Conservation (phyloP, 2,329 filamentous ascomycete species). For the Diaporthe humulicola region DNA sequence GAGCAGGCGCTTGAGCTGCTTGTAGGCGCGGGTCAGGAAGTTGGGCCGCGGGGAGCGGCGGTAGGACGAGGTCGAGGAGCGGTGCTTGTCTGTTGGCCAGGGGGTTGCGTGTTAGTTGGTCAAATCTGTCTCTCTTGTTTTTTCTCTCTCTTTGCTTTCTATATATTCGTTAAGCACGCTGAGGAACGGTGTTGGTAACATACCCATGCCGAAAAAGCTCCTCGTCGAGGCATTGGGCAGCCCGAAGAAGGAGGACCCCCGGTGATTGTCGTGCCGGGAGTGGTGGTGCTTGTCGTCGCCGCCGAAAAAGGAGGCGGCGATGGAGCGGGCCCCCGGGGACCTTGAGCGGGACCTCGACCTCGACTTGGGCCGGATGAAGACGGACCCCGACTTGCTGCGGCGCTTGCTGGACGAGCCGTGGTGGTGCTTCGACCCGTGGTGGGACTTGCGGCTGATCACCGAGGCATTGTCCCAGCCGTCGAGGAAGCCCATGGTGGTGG, state of each 20-base stretch:
- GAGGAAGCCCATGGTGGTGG: slow-evolving; percentile 50
- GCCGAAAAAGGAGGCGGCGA: slow-evolving; percentile 61
- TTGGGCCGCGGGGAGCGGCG: slow-evolving; percentile 85
- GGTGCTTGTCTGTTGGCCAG: slow-evolving; percentile 50
- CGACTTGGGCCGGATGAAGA: slow-evolving; percentile 43
- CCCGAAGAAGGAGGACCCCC: slow-evolving; percentile 62
- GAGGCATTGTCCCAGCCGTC: slow-evolving; percentile 49
- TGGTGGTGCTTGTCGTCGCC: slow-evolving; percentile 47
- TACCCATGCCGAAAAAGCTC: slow-evolving; percentile 62
- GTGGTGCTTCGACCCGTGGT: slow-evolving; percentile 41
- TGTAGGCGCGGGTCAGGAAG: slow-evolving; percentile 81
- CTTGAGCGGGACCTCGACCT: slow-evolving; percentile 55
- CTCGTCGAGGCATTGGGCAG: slow-evolving; percentile 59
- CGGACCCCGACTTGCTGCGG: slow-evolving; percentile 42
- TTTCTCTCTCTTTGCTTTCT: slow-evolving; percentile 42
- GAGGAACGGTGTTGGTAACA: slow-evolving; percentile 35
- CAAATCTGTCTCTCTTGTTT: not conserved
- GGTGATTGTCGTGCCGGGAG: slow-evolving; percentile 53
- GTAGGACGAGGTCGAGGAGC: slow-evolving; percentile 69
- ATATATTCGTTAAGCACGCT: slow-evolving; percentile 38
- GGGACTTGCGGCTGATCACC: slow-evolving; percentile 46
- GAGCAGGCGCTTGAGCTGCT: slow-evolving; percentile 82
- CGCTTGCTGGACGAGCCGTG: slow-evolving; percentile 43
- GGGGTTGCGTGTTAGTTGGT: slow-evolving; percentile 49
- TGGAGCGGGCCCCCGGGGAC: slow-evolving; percentile 52